Base-by-base conservation (phyloP, 129 eudicot species). In the Dittrichia graveolens region DNA sequence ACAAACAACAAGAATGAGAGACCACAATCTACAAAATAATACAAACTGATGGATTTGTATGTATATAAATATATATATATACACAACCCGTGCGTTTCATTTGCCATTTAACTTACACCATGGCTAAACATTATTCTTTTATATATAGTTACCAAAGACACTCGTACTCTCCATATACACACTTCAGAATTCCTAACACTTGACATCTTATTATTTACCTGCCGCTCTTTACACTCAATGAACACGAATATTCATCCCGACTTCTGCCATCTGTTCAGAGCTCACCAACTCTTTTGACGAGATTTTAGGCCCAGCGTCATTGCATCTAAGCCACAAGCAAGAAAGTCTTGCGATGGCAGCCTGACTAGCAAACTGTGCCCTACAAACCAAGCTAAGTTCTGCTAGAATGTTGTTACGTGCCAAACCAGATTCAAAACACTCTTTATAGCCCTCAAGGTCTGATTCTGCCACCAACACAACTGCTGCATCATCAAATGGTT, bases 371-470 rank as follows among this genome's bases (percentile, higher is more conserved):
- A 89, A 77, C 61, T 85, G 95, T 12, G 84, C 84, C 75, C 83
- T 79, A 39, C 85, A 89, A 19, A 79, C 86, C 70, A 80, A 60
- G 47, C 85, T 85, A 57, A 85, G 60, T 71, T 86, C 86, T 5
- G 84, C 73, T 67, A 82, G 48, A 45, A 76, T 55, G 38, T 75
- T 73, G 43, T 70, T 58, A 35, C 78, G 77, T 1, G 38, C 75
- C 69, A 48, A 24, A 34, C 79, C 73, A 9, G 65, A 77, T 16
- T 77, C 75, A 18, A 42, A 72, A 67, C 73, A 70, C 86, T 78
- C 88, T 7, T 83, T 78, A 15, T 90, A 90, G 24, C 96, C 96
- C 57, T 84, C 96, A 2, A 90, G 90, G 75, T 90, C 96, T 7
- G 91, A 78, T 66, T 87, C 79, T 6, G 87, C 65, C 15, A 90